Evolutionary conservation across 2,329 filamentous ascomycete species (phyloP).

Genomic region (Raffaelea albimanens): DNA sequence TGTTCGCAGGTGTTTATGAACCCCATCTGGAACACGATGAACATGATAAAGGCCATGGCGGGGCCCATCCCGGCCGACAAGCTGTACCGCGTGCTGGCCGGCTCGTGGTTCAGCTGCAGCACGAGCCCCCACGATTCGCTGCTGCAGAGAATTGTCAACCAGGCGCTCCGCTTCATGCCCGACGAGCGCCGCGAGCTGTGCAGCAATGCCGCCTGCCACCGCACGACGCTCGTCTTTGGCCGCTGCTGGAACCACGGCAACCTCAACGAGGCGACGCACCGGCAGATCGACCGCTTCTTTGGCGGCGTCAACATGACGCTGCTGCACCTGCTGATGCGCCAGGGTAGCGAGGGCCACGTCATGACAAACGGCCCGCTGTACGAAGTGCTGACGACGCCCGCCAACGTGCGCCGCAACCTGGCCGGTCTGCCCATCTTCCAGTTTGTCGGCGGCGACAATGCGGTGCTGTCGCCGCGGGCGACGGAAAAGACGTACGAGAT

Average conservation of each 20-base stretch:
- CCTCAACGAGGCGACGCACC: conserved; percentile 56
- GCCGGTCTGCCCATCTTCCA: conserved; percentile 44
- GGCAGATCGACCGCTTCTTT: conserved; percentile 51
- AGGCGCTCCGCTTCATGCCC: conserved; percentile 48
- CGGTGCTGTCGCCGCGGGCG: conserved; percentile 42
- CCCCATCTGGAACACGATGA: conserved; percentile 45
- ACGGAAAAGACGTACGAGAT: conserved; percentile 45
- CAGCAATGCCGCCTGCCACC: conserved; percentile 52
- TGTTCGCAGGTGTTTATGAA: conserved; percentile 56
- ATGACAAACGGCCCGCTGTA: conserved; percentile 40
- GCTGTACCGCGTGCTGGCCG: conserved; percentile 36
- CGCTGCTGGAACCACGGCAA: conserved; percentile 56
- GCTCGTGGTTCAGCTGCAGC: conserved; percentile 46
- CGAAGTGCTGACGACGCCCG: conserved; percentile 34
- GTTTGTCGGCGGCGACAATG: conserved; percentile 47
- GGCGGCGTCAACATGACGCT: conserved; percentile 52
- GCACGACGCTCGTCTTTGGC: conserved; percentile 50
- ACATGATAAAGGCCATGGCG: conserved; percentile 44
- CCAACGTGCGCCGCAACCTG: conserved; percentile 38
- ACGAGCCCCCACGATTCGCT: conserved; percentile 35
- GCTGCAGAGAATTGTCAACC: conserved; percentile 43
- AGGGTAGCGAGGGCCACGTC: conserved; percentile 40
- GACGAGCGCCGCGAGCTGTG: conserved; percentile 47
- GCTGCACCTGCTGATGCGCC: conserved; percentile 45
- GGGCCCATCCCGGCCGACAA: conserved; percentile 38